Evolutionary conservation across 768 basidiomycete species (phyloP), one percentile per base, ranked within the genome.

Genomic region (Porpolomopsis calyptriformis): DNA sequence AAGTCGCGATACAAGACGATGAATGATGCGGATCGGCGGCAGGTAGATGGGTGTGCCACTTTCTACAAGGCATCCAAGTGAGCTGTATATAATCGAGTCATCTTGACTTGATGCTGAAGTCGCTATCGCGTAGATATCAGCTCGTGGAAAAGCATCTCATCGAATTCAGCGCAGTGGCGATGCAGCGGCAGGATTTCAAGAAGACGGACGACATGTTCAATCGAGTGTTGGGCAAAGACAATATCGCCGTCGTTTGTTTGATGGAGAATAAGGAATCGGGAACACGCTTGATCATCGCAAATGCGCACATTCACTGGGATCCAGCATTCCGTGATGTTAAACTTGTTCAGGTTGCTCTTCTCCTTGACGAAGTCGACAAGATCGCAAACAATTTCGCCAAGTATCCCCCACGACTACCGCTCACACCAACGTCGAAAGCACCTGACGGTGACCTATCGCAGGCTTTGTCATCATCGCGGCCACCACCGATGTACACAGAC

Each of bases 171-270:
- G 76, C 85, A 27, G 74, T 92, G 51, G 94, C 93, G 16, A 85
- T 97, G 77, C 86, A 90, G 55, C 80, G 91, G 22, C 78, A 83
- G 41, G 91, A 93, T 61, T 90, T 92, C 69, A 90, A 91, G 72
- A 91, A 92, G 67, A 94, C 91, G 14, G 92, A 98, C 57, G 94
- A 97, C 69, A 93, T 98, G 92, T 98, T 97, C 76, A 97, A 97
- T 59, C 90, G 96, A 25, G 91, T 98, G 45, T 76, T 97, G 54
- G 85, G 85, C 51, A 88, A 90, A 61, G 94, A 98, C 64, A 80
- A 97, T 58, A 87, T 98, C 52, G 91, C 91, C 38, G 79, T 91
- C 52, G 70, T 93, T 47, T 80, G 80, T 55, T 73, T 90, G 24
- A 72, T 98, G 58, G 96, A 99, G 68, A 84, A 85, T 64, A 78